phyloP scores from a whole-genome alignment of 1,139 yeast genomes.

The Magnusiomyces paraingens region DNA sequence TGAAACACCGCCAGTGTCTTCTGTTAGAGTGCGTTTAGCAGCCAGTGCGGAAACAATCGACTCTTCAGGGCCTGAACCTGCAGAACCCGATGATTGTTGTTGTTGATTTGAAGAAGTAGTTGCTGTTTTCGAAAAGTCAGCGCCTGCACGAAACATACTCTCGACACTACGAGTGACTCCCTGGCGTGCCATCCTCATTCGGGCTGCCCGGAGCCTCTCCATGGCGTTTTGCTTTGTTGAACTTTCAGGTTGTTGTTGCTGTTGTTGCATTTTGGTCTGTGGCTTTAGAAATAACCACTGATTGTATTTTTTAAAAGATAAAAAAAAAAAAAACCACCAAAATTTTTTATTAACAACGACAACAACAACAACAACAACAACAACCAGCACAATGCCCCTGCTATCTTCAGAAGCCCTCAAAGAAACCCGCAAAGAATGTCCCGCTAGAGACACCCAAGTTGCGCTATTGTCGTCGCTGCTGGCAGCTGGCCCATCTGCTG shows the following conservation, averaged over 20 bases:
- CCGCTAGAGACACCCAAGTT: slow-evolving; percentile 15
- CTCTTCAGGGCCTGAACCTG: background rate
- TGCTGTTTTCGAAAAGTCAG: too few relatives aligned
- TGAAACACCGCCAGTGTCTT: background rate
- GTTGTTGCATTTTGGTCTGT: too few relatives aligned
- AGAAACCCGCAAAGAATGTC: slow-evolving; percentile 5
- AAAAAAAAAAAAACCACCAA: too few relatives aligned
- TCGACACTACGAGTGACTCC: slow-evolving; percentile 7
- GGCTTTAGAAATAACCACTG: too few relatives aligned
- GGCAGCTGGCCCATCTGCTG: slow-evolving; percentile 23
- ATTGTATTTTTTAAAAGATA: too few relatives aligned
- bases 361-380: background rate
- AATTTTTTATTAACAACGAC: background rate
- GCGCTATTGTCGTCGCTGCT: slow-evolving; percentile 15
- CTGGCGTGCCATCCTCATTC: slow-evolving; percentile 24
- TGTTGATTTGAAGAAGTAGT: too few relatives aligned
- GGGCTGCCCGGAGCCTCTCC: slow-evolving; percentile 48
- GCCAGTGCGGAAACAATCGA: background rate
- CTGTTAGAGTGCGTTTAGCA: background rate
- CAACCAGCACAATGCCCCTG: too few relatives aligned
- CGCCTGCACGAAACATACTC: slow-evolving; percentile 2
- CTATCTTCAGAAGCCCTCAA: slow-evolving; percentile 1
- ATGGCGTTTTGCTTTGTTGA: slow-evolving; percentile 54
- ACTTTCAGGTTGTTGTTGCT: slow-evolving; percentile 36
- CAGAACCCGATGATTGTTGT: too few relatives aligned